Conservation (phyloP, 352 stramenopile species). For the Pythium scleroteichum region DNA sequence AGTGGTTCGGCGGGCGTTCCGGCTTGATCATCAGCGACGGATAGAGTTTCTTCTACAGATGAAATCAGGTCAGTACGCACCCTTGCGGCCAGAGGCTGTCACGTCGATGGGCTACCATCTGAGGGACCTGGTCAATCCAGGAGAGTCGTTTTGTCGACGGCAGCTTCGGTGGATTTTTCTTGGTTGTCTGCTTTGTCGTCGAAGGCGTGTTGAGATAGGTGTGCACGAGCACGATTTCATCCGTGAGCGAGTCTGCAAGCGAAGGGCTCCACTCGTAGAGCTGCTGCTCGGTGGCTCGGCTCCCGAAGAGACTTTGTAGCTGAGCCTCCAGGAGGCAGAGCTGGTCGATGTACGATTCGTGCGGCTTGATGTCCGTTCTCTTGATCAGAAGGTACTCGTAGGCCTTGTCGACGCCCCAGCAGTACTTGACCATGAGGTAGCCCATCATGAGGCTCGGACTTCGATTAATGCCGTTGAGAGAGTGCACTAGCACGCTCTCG, state of each 20-base stretch:
- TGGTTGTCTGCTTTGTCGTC: slow-evolving; percentile 15
- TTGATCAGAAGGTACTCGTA: slow-evolving; percentile 91
- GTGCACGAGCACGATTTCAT: slow-evolving; percentile 78
- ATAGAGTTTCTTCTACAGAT: slow-evolving; percentile 54
- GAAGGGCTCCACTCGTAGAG: slow-evolving; percentile 69
- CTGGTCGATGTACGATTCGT: slow-evolving; percentile 77
- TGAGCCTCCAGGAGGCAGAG: slow-evolving; percentile 67
- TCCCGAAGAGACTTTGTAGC: slow-evolving; percentile 48
- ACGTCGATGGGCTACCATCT: slow-evolving; percentile 65
- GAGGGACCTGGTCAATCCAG: slow-evolving; percentile 71
- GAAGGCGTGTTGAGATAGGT: slow-evolving; percentile 68
- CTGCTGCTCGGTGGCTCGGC: slow-evolving; percentile 55
- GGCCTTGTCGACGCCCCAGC: slow-evolving; percentile 91
- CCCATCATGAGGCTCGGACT: slow-evolving; percentile 84
- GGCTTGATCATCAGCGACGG: slow-evolving; percentile 54
- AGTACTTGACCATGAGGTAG: slow-evolving; percentile 93
- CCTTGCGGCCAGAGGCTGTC: too few relatives aligned
- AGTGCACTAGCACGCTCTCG: slow-evolving; percentile 89
- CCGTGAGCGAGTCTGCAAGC: slow-evolving; percentile 43
- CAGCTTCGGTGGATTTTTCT: slow-evolving; percentile 30
- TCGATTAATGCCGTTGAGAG: slow-evolving; percentile 76
- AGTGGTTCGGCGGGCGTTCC: slow-evolving; percentile 73
- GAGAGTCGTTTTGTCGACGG: slow-evolving; percentile 37
- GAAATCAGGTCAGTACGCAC: too few relatives aligned
- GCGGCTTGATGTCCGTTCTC: slow-evolving; percentile 81